phyloP scores from a whole-genome alignment of 164 flowering plant genomes.

The Vitis rotundifolia region DNA sequence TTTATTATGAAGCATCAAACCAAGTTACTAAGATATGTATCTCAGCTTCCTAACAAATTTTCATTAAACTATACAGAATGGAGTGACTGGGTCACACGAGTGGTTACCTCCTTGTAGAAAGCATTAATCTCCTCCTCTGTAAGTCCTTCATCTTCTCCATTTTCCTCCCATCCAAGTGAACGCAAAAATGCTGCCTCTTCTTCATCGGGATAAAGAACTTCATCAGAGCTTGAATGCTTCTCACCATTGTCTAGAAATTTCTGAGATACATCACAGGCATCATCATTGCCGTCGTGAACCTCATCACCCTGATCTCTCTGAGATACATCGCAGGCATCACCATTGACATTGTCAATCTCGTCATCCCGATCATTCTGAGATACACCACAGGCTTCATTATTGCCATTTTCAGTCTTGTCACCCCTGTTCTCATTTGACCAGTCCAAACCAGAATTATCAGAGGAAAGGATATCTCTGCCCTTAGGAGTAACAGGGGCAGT shows the following conservation, averaged over 20 bases:
- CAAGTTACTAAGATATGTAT: no score
- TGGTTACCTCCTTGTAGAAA: constrained; percentile 14
- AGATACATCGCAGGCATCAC: no score
- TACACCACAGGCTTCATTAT: background rate
- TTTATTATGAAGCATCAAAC: no score
- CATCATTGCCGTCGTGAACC: background rate
- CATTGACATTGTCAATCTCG: no score
- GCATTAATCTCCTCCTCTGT: constrained; percentile 34
- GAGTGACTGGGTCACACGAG: background rate
- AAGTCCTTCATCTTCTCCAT: constrained; percentile 31
- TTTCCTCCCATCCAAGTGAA: constrained; percentile 35
- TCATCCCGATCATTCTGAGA: background rate
- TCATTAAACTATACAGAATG: background rate
- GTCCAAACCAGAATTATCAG: constrained; percentile 1
- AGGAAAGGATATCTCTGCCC: background rate
- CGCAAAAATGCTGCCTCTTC: constrained; percentile 29
- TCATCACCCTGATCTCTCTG: no score
- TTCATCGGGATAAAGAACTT: constrained; percentile 12
- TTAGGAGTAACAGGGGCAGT: constrained; percentile 4
- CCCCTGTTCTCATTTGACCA: constrained; percentile 10
- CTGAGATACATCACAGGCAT: constrained; percentile 2
- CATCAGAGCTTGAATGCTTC: constrained; percentile 8
- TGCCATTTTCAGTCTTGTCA: background rate
- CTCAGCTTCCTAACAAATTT: background rate
- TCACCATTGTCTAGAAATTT: background rate